These are phyloP conservation scores for Phlyctochytrium planicorne DNA, from an alignment of 192 early-diverging fungal species.

Conservation along the genomic window DNA sequence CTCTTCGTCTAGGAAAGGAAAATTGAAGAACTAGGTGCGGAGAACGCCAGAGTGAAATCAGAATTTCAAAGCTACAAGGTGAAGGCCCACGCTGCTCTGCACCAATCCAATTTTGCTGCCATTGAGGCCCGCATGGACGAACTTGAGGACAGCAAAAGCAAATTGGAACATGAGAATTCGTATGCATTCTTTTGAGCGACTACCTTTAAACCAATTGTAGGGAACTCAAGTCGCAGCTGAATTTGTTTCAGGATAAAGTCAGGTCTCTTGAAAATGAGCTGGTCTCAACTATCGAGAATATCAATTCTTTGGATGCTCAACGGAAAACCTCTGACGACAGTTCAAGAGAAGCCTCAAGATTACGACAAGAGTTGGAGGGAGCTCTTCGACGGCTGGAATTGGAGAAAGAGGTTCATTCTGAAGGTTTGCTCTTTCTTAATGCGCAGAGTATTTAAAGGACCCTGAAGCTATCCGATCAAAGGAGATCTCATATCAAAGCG, in stretches of 20 bases:
- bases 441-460: neutral
- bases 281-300: conserved; percentile 11
- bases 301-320: conserved; percentile 21
- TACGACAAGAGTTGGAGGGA: conserved; percentile 21
- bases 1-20: conserved; percentile 17
- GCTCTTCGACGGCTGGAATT: conserved; percentile 17
- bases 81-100: conserved; percentile 25
- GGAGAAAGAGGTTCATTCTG: conserved; percentile 15
- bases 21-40: neutral
- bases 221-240: too few relatives aligned
- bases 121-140: conserved; percentile 19
- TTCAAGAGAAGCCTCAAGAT: conserved; percentile 13
- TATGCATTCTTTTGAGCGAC: neutral
- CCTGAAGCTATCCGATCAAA: neutral
- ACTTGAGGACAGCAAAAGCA: conserved; percentile 19
- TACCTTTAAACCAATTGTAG: too few relatives aligned
- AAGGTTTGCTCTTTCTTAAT: neutral
- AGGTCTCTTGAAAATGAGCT: conserved; percentile 1
- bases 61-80: conserved; percentile 31
- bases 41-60: conserved; percentile 12
- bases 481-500: neutral
- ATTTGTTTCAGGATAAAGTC: conserved; percentile 8
- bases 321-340: conserved; percentile 14
- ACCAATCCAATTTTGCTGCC: conserved; percentile 8
- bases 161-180: conserved; percentile 20